phyloP scores from a whole-genome alignment of 139 green algal genomes.

The Chara braunii region DNA sequence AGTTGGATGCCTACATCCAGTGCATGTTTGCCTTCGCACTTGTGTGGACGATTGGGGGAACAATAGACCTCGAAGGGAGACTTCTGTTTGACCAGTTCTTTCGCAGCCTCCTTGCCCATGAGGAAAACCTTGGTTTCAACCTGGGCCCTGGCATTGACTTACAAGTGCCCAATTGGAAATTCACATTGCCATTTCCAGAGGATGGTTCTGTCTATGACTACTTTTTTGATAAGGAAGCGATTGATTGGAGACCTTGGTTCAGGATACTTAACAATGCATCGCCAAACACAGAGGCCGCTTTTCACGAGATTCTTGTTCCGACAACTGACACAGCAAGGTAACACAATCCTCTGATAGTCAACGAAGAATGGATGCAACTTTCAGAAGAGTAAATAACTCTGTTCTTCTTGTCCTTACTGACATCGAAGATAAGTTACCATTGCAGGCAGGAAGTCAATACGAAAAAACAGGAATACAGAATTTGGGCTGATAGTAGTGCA shows the following conservation, averaged over 20 bases:
- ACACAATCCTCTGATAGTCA: too few relatives aligned
- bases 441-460: too few relatives aligned
- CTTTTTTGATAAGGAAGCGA: constrained; percentile 50
- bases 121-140: constrained; percentile 51
- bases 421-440: too few relatives aligned
- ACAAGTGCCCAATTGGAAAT: constrained; percentile 38
- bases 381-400: too few relatives aligned
- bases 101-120: constrained; percentile 50
- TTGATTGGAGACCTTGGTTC: constrained; percentile 57
- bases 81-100: constrained; percentile 51
- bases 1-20: constrained; percentile 47
- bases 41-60: constrained; percentile 62
- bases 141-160: constrained; percentile 59
- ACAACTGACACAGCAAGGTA: constrained; percentile 66
- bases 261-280: constrained; percentile 43
- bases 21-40: constrained; percentile 62
- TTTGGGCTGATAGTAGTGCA: too few relatives aligned
- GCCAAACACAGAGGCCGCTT: constrained; percentile 36
- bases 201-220: constrained; percentile 62
- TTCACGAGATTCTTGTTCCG: constrained; percentile 65
- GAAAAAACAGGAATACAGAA: too few relatives aligned
- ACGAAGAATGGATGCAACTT: too few relatives aligned
- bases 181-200: constrained; percentile 34
- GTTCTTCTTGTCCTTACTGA: too few relatives aligned
- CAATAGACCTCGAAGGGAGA: constrained; percentile 53